These are phyloP conservation scores for Neurospora crassa DNA, from an alignment of 2,329 filamentous ascomycete species.

Conservation along the genomic window DNA sequence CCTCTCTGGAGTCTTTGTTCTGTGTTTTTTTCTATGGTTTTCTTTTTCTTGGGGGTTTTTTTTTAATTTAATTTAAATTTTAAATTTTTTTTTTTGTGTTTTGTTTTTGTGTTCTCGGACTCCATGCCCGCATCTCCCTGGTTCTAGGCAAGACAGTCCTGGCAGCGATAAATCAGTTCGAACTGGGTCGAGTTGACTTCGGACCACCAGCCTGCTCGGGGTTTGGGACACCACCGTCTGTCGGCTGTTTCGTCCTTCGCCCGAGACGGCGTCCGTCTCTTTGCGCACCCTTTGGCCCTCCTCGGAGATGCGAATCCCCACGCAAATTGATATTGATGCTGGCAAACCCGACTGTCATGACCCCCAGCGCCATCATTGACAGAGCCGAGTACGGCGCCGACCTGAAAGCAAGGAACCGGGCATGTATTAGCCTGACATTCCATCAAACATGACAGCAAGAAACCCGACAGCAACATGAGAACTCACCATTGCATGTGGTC, in stretches of 20 bases:
- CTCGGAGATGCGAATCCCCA: background rate
- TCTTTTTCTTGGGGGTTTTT: too few species aligned
- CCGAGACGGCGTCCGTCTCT: background rate
- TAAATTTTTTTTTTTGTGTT: too few species aligned
- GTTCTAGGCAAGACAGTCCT: conserved; percentile 45
- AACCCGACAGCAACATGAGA: background rate
- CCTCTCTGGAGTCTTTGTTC: background rate
- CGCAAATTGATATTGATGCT: conserved; percentile 32
- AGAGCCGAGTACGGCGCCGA: conserved; percentile 47
- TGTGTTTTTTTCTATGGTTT: too few species aligned
- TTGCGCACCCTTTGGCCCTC: background rate
- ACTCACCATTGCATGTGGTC: background rate
- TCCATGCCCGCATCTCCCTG: conserved; percentile 27
- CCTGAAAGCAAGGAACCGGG: background rate
- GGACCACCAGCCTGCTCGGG: background rate
- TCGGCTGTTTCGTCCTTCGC: background rate
- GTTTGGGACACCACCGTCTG: background rate
- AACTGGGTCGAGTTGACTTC: conserved; percentile 48
- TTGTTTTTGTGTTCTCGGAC: too few species aligned
- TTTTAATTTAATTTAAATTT: too few species aligned
- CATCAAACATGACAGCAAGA: background rate
- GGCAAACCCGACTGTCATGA: conserved; percentile 45
- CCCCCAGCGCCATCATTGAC: conserved; percentile 47
- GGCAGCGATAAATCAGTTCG: conserved; percentile 55
- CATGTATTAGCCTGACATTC: background rate